Evolutionary conservation across 208 protist genomes (phyloP).

Genomic region (Crithidia sp.): DNA sequence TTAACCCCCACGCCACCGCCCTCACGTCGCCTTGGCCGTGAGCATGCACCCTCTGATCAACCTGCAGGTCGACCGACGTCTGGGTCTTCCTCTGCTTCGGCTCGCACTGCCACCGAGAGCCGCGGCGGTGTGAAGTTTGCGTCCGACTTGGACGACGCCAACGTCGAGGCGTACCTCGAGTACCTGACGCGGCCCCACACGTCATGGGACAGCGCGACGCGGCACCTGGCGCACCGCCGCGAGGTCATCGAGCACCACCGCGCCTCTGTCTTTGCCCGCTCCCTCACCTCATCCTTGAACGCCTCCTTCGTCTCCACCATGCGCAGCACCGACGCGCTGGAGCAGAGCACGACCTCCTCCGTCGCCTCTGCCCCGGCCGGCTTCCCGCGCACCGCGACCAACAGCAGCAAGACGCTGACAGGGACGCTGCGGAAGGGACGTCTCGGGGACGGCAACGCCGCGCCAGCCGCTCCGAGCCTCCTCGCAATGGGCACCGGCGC

Average conservation of each 20-base stretch:
- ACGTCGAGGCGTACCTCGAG: constrained; percentile 82
- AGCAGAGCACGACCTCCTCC: constrained; percentile 28
- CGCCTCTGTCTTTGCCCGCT: constrained; percentile 52
- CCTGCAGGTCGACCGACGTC: not conserved
- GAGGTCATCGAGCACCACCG: constrained; percentile 54
- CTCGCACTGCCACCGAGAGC: not conserved
- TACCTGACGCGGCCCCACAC: constrained; percentile 87
- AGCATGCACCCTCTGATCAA: not conserved
- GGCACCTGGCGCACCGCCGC: constrained; percentile 35
- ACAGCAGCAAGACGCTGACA: constrained; percentile 39
- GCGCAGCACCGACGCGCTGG: constrained; percentile 25
- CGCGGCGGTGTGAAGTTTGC: constrained; percentile 35
- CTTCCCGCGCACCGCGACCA: constrained; percentile 38
- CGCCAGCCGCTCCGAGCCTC: not conserved
- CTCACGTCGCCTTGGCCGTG: not conserved
- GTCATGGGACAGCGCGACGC: constrained; percentile 83
- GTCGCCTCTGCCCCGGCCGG: constrained; percentile 43
- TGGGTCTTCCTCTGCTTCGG: not conserved
- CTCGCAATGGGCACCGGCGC: constrained; percentile 35
- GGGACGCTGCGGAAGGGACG: constrained; percentile 49
- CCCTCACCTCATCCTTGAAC: constrained; percentile 42
- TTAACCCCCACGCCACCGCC: constrained; percentile 1
- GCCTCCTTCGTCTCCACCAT: constrained; percentile 47
- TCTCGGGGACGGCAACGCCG: constrained; percentile 20
- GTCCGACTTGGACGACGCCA: constrained; percentile 71